Percentiles rank a stretch among this genome's conserved stretches.
These are phyloP conservation scores for Phytophthora chlamydospora DNA, from an alignment of 352 stramenopile genomes.

Conservation along the genomic window DNA sequence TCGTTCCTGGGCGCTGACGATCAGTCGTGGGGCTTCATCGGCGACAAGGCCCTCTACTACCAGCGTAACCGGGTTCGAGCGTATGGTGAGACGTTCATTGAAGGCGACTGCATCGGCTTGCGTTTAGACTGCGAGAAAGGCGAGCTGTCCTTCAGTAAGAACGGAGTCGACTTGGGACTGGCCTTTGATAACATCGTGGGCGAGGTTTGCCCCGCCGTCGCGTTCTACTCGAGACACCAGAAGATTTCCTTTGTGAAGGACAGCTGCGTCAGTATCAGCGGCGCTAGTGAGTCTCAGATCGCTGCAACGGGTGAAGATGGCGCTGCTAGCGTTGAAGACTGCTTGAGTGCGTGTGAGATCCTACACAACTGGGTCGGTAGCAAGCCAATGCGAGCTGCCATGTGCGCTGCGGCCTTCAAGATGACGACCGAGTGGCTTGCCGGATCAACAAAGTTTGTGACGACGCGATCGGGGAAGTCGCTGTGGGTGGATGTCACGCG, in stretches of 20 bases:
- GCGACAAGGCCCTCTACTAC: slow-evolving; percentile 98
- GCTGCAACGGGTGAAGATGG: slow-evolving; percentile 26
- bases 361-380: slow-evolving; percentile 51
- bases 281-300: slow-evolving; percentile 1
- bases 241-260: slow-evolving; percentile 64
- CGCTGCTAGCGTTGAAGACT: slow-evolving; percentile 55
- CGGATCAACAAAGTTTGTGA: slow-evolving; percentile 55
- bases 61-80: slow-evolving; percentile 93
- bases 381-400: slow-evolving; percentile 23
- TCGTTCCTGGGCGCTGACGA: slow-evolving; percentile 98
- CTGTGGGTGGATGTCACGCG: slow-evolving; percentile 75
- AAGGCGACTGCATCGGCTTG: slow-evolving; percentile 89
- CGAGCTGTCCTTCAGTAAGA: slow-evolving; percentile 90
- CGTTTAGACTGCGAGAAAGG: slow-evolving; percentile 86
- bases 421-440: slow-evolving; percentile 65
- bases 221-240: slow-evolving; percentile 93
- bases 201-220: slow-evolving; percentile 90
- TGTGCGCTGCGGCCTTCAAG: slow-evolving; percentile 49
- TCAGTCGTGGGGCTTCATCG: slow-evolving; percentile 98
- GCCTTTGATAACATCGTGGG: slow-evolving; percentile 93
- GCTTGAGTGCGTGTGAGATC: slow-evolving; percentile 63
- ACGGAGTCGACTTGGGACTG: slow-evolving; percentile 83
- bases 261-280: slow-evolving; percentile 24
- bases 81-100: slow-evolving; percentile 87
- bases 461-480: slow-evolving; percentile 60